phyloP scores from a whole-genome alignment of 176 grass and related monocot species.

The Rhynchospora breviuscula region DNA sequence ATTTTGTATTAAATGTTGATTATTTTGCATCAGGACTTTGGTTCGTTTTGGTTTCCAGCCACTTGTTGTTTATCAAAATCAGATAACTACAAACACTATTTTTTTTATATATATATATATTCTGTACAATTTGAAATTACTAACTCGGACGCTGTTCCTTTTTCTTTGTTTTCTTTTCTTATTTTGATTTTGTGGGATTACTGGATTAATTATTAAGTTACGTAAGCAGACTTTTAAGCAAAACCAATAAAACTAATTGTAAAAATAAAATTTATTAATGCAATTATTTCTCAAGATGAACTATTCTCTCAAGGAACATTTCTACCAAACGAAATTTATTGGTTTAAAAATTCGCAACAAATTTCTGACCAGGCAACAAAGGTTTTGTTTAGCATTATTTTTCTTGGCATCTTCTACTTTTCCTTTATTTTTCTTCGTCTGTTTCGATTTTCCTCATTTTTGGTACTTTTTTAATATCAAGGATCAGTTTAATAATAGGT shows the following conservation, averaged over 20 bases:
- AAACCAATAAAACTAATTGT: constrained; percentile 1
- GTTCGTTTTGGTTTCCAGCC: not conserved
- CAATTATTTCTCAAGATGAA: not conserved
- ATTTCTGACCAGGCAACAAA: not conserved
- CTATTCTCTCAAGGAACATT: not conserved
- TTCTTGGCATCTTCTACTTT: not conserved
- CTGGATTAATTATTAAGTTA: not conserved
- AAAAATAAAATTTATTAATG: not conserved
- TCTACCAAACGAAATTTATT: not conserved
- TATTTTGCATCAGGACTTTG: not conserved
- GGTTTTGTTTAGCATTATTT: not conserved
- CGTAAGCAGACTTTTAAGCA: not conserved
- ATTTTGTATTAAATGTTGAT: not conserved
- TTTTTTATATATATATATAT: not conserved
- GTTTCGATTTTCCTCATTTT: constrained; percentile 1
- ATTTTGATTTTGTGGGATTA: not conserved
- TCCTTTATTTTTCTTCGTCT: not conserved
- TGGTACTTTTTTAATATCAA: not conserved
- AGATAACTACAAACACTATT: not conserved
- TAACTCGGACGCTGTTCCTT: not conserved
- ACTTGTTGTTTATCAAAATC: not conserved
- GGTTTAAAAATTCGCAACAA: not conserved
- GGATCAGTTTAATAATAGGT: not conserved
- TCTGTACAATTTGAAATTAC: not conserved
- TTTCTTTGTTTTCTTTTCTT: not conserved